Percentiles rank a stretch among this genome's conserved stretches.
Evolutionary conservation across 1,284 basidiomycete genomes (phyloP).

Genomic region (Porodaedalea pini): DNA sequence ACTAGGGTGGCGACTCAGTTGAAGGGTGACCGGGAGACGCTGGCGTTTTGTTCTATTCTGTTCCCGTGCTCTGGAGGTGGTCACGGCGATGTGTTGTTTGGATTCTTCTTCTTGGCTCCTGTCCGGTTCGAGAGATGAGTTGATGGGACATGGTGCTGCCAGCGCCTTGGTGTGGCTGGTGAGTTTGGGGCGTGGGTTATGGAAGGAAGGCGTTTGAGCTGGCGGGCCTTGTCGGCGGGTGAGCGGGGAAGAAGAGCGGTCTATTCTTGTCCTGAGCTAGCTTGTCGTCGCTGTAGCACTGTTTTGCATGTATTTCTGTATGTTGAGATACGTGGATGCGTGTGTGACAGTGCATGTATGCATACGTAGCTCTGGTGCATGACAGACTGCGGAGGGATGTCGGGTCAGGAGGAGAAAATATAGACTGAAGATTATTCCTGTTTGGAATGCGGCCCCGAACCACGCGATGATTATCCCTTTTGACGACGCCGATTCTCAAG

Average conservation of each 20-base stretch:
- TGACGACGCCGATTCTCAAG: background rate
- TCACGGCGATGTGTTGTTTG: background rate
- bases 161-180: background rate
- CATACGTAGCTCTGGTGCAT: too few relatives aligned
- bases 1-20: conserved; percentile 5
- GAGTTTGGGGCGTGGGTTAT: conserved; percentile 8
- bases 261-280: background rate
- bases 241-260: background rate
- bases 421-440: background rate
- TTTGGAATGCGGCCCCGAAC: background rate
- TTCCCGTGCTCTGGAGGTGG: background rate
- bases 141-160: background rate
- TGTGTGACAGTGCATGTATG: background rate
- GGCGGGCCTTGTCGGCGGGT: background rate
- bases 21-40: background rate
- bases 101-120: background rate
- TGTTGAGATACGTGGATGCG: background rate
- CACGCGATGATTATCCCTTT: background rate
- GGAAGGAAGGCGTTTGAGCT: conserved; percentile 3
- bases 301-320: background rate
- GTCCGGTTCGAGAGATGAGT: background rate
- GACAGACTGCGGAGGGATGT: background rate
- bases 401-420: background rate
- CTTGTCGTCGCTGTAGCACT: background rate
- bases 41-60: conserved; percentile 7